phyloP scores from a whole-genome alignment of 805 yeast species.

The Cyberlindnera veronae region DNA sequence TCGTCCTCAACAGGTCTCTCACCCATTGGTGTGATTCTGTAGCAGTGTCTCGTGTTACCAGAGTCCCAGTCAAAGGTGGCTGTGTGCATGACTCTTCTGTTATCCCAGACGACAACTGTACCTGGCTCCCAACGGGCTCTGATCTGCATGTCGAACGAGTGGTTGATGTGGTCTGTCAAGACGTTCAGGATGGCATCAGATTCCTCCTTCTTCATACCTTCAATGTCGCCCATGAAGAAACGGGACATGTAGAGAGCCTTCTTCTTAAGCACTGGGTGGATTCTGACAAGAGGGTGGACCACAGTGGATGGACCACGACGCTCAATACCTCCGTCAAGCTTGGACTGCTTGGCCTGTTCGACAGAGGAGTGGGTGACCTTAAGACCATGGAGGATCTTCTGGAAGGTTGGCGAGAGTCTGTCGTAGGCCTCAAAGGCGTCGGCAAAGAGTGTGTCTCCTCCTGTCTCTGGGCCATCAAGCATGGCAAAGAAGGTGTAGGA shows the following conservation, averaged over 20 bases:
- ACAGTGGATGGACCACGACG: slow-evolving; percentile 34
- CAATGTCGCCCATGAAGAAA: slow-evolving; percentile 44
- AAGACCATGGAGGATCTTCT: slow-evolving; percentile 42
- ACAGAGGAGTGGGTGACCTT: slow-evolving; percentile 40
- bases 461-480: slow-evolving; percentile 45
- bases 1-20: slow-evolving; percentile 33
- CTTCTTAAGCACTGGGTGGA: slow-evolving; percentile 65
- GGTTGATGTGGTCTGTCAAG: slow-evolving; percentile 44
- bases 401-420: slow-evolving; percentile 47
- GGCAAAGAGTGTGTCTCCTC: slow-evolving; percentile 55
- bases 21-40: slow-evolving; percentile 37
- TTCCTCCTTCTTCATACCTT: slow-evolving; percentile 51
- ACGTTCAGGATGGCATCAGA: slow-evolving; percentile 44
- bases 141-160: slow-evolving; percentile 33
- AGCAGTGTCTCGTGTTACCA: slow-evolving; percentile 27
- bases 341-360: slow-evolving; percentile 43
- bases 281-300: slow-evolving; percentile 54
- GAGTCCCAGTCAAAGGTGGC: slow-evolving; percentile 50
- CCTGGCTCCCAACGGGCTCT: slow-evolving; percentile 23
- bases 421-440: slow-evolving; percentile 53
- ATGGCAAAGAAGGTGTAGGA: slow-evolving; percentile 45
- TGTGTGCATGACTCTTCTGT: slow-evolving; percentile 40
- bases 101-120: slow-evolving; percentile 27
- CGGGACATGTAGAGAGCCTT: slow-evolving; percentile 55
- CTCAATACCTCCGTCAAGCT: slow-evolving; percentile 45